Evolutionary conservation across 768 basidiomycete species (phyloP), one percentile per base, ranked within the genome.

Genomic region (Solioccasus polychromus): DNA sequence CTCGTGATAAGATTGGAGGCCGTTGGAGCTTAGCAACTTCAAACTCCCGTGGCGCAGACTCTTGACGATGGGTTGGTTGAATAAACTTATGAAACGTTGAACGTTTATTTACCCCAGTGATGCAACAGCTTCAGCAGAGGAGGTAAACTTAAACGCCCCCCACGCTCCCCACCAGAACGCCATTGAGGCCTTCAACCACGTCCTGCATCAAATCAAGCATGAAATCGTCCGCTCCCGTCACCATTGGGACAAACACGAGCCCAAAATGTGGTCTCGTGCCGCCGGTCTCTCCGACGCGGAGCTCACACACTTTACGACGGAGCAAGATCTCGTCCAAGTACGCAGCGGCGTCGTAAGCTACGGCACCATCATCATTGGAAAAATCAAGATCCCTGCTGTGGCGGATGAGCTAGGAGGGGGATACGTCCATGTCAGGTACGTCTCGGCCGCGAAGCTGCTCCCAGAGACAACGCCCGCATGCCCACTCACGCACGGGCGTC

Each of bases 311-410:
- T 86, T 87, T 57, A 69, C 63, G 29, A 69, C 82, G 37, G 58
- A 69, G 53, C 34, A 66, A 5, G 74, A 75, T 51, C 67, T 77
- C 35, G 68, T 75, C 12, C 54, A 66, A 51, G 61, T 73, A 24
- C 71, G 84, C 44, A 82, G 77, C 55, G 84, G 74, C 4, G 50
- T 64, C 29, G 82, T 81, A 26, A 74, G 80, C 47, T 80, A 89
- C 61, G 88, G 88, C 14, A 78, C 74, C 9, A 78, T 89, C 45
- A 77, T 91, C 48, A 62, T 91, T 10, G 87, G 88, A 22, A 88
- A 90, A 73, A 77, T 89, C 61, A 77, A 76, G 54, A 72, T 89
- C 35, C 83, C 85, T 8, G 83, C 77, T 18, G 68, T 88, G 42
- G 69, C 77, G 7, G 85, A 87, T 56, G 68, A 78, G 55, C 17